A percentile compares a stretch with the other conserved stretches of the same genome.
These are phyloP conservation scores for Poa pratensis DNA, from an alignment of 176 grass and related monocot genomes.

Conservation along the genomic window DNA sequence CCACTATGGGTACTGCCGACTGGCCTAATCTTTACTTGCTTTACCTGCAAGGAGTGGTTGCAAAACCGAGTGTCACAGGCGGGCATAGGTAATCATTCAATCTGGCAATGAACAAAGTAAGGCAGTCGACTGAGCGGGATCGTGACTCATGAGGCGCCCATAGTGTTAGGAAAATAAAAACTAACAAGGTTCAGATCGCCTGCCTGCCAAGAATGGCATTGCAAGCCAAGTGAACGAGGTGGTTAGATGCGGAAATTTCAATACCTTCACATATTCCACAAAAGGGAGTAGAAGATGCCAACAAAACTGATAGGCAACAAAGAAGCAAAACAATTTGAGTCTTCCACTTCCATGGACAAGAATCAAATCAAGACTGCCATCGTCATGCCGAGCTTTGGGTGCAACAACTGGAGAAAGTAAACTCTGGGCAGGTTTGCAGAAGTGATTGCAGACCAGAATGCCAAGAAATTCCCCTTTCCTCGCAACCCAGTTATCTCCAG, in stretches of 20 bases:
- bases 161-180: neutral
- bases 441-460: constrained; percentile 88
- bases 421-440: constrained; percentile 79
- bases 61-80: neutral
- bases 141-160: neutral
- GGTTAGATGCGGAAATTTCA: neutral
- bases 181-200: neutral
- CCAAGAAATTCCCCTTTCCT: constrained; percentile 87
- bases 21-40: constrained; percentile 70
- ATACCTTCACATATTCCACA: constrained; percentile 97
- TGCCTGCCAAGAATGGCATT: neutral
- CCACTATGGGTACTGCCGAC: constrained; percentile 65
- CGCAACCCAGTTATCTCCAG: constrained; percentile 57
- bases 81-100: neutral
- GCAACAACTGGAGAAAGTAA: constrained; percentile 76
- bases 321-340: constrained; percentile 79
- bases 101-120: neutral
- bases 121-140: neutral
- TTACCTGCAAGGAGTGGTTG: constrained; percentile 65
- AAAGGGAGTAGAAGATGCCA: constrained; percentile 81
- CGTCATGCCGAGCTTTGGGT: constrained; percentile 77
- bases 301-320: constrained; percentile 74
- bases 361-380: constrained; percentile 75
- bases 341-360: constrained; percentile 81
- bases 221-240: constrained; percentile 5